These are phyloP conservation scores for Phytophthora quininea DNA, from an alignment of 352 stramenopile genomes.

Conservation along the genomic window DNA sequence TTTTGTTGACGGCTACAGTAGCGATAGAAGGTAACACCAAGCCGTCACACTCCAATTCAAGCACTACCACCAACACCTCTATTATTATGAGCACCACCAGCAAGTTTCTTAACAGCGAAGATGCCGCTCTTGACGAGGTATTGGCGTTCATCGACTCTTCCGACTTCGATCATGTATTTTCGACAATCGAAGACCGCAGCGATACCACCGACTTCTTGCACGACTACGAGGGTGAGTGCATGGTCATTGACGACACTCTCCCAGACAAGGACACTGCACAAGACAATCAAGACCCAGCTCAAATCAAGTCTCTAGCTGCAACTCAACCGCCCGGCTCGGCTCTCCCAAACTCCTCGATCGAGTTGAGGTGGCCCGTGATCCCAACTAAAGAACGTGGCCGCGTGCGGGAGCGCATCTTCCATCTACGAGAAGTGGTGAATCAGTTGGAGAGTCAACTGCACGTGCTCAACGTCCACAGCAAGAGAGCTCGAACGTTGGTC, in stretches of 20 bases:
- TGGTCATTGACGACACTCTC: neutral
- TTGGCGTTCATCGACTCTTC: conserved; percentile 19
- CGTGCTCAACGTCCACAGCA: neutral
- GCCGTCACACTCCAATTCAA: too few species aligned
- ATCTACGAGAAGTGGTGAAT: conserved; percentile 24
- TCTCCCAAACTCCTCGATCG: neutral
- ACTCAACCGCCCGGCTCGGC: neutral
- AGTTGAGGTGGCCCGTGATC: neutral
- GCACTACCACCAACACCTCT: too few species aligned
- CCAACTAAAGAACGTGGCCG: conserved; percentile 17
- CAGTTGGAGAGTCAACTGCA: conserved; percentile 21
- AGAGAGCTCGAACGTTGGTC: neutral
- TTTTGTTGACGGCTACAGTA: too few species aligned
- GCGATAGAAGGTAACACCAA: too few species aligned
- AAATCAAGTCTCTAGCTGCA: neutral
- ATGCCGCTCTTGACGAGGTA: conserved; percentile 19
- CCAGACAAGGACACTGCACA: neutral
- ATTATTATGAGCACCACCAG: neutral
- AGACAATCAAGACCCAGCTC: neutral
- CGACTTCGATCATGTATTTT: conserved; percentile 9
- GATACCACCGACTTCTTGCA: neutral
- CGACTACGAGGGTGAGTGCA: conserved; percentile 4
- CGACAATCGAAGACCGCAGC: neutral
- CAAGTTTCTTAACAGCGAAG: conserved; percentile 2
- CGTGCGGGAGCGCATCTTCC: conserved; percentile 32